Conservation (phyloP, 2,329 filamentous ascomycete genomes). For the Epicoccum sorghinum region DNA sequence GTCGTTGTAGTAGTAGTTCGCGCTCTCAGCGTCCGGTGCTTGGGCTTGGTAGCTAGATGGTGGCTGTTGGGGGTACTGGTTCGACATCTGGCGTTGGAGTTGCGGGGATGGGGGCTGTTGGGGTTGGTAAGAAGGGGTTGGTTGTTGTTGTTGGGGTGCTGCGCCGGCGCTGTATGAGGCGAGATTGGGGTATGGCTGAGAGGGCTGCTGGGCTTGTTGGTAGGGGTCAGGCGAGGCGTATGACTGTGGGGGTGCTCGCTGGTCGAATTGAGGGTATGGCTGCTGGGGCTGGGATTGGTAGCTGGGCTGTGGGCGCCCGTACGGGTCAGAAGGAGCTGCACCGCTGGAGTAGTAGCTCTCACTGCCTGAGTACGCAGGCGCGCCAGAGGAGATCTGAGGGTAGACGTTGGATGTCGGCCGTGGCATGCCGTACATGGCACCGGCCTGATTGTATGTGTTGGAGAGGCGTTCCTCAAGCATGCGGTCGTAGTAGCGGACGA, state of each 20-base stretch:
- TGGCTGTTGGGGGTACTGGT: slow-evolving; percentile 42
- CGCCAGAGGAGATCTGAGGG: slow-evolving; percentile 62
- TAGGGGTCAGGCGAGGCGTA: slow-evolving; percentile 41
- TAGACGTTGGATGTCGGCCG: slow-evolving; percentile 68
- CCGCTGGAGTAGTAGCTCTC: slow-evolving; percentile 85
- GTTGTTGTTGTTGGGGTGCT: slow-evolving; percentile 31
- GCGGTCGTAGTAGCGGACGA: slow-evolving; percentile 95
- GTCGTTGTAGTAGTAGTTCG: slow-evolving; percentile 44
- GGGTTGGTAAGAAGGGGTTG: slow-evolving; percentile 36
- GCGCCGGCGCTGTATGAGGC: slow-evolving; percentile 26
- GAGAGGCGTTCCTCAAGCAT: slow-evolving; percentile 97
- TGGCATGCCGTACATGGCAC: slow-evolving; percentile 50
- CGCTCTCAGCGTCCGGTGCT: slow-evolving; percentile 42
- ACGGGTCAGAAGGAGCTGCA: slow-evolving; percentile 56
- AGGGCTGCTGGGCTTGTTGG: slow-evolving; percentile 42
- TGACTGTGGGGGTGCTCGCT: slow-evolving; percentile 36
- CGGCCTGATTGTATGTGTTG: slow-evolving; percentile 85
- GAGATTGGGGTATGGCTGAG: slow-evolving; percentile 45
- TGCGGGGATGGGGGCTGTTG: slow-evolving; percentile 46
- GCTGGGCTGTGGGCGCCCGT: slow-evolving; percentile 57
- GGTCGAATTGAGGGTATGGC: slow-evolving; percentile 46
- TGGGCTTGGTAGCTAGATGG: slow-evolving; percentile 42
- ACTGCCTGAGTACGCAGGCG: slow-evolving; percentile 56
- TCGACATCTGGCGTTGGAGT: slow-evolving; percentile 43
- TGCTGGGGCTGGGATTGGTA: slow-evolving; percentile 55